These are phyloP conservation scores for Boletus reticulatus DNA, from an alignment of 768 basidiomycete genomes.

Conservation along the genomic window DNA sequence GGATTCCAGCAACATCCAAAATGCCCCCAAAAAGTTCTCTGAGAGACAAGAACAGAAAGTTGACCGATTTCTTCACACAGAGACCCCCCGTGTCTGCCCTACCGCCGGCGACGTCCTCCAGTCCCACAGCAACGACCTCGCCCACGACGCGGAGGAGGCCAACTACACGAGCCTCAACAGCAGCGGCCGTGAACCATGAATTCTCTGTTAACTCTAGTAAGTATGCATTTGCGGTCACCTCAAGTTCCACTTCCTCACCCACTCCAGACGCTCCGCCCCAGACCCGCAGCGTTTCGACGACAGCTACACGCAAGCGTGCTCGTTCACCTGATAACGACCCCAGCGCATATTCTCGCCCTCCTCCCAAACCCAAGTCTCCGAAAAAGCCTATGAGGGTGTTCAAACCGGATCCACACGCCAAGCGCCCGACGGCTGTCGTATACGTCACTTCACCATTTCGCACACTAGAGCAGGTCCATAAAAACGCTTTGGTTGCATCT, in stretches of 20 bases:
- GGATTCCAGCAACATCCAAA: neutral
- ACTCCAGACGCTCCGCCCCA: slow-evolving; percentile 12
- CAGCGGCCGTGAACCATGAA: neutral
- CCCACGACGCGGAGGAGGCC: slow-evolving; percentile 12
- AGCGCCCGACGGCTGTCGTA: slow-evolving; percentile 3
- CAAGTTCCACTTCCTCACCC: neutral
- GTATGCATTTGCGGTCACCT: neutral
- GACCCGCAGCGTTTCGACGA: slow-evolving; percentile 10
- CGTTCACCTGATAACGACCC: slow-evolving; percentile 21
- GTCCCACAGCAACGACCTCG: neutral
- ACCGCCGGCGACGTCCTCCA: slow-evolving; percentile 8
- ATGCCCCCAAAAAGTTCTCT: slow-evolving; percentile 20
- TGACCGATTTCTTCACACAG: slow-evolving; percentile 49
- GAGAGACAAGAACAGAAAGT: slow-evolving; percentile 21
- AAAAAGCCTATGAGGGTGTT: slow-evolving; percentile 21
- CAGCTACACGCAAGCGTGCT: slow-evolving; percentile 24
- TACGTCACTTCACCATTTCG: slow-evolving; percentile 10
- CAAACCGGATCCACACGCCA: slow-evolving; percentile 5
- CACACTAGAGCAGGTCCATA: slow-evolving; percentile 4
- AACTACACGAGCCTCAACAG: slow-evolving; percentile 1
- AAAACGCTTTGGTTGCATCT: slow-evolving; percentile 5
- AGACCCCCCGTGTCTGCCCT: slow-evolving; percentile 22
- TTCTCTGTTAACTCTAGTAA: slow-evolving; percentile 16
- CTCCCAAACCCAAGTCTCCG: slow-evolving; percentile 18
- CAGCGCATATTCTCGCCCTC: neutral